Percentiles rank a stretch among this genome's conserved stretches.
phyloP scores from a whole-genome alignment of 352 stramenopile genomes.

The Globisporangium alternatum region DNA sequence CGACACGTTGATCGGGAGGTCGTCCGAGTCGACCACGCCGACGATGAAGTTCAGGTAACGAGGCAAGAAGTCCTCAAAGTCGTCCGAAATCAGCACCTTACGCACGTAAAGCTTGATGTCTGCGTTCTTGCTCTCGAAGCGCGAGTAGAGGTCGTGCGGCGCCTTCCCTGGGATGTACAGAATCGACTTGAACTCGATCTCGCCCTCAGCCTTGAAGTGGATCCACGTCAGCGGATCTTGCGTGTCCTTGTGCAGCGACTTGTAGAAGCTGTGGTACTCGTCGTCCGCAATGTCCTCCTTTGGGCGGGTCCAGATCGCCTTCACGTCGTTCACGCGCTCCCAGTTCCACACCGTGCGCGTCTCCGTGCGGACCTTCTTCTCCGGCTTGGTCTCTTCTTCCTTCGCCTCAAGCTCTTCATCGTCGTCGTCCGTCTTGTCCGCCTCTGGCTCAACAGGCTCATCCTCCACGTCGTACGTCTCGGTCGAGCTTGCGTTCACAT shows the following conservation, averaged over 20 bases:
- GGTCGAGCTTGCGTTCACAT: constrained; percentile 93
- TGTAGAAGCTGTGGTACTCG: constrained; percentile 99
- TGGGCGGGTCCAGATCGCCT: constrained; percentile 97
- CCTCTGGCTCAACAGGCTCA: constrained; percentile 52
- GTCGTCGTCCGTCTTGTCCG: constrained; percentile 69
- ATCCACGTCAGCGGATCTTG: constrained; percentile 94
- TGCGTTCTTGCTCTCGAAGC: constrained; percentile 90
- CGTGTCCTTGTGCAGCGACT: constrained; percentile 91
- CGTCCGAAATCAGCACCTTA: constrained; percentile 99
- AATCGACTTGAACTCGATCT: constrained; percentile 99
- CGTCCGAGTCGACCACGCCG: constrained; percentile 99
- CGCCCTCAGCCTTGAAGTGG: constrained; percentile 99
- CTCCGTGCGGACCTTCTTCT: constrained; percentile 89
- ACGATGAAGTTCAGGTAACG: constrained; percentile 98
- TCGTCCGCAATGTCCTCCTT: constrained; percentile 97
- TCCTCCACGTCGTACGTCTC: constrained; percentile 92
- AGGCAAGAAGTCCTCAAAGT: constrained; percentile 97
- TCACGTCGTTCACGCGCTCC: constrained; percentile 96
- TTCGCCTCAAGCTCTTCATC: constrained; percentile 42
- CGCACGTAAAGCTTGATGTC: constrained; percentile 98
- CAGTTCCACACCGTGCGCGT: constrained; percentile 94
- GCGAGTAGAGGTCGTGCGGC: constrained; percentile 85
- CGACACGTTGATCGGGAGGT: constrained; percentile 99
- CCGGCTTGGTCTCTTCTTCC: constrained; percentile 49
- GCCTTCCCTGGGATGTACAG: constrained; percentile 95